Conservation (phyloP, 2,329 filamentous ascomycete species). For the Aspergillus sp. region DNA sequence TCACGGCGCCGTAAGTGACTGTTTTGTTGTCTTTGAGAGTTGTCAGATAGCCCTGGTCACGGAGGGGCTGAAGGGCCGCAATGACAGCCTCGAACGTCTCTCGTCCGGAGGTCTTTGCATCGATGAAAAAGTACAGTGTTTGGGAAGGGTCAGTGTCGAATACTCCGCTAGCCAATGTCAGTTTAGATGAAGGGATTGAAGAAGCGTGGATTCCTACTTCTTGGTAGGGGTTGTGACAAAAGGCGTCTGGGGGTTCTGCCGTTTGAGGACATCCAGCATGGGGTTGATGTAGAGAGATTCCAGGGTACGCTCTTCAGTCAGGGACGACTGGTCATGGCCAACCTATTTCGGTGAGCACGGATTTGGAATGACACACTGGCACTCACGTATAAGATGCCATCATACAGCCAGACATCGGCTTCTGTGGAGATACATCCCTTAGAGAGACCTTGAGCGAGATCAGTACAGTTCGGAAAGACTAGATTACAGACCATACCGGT, state of each 20-base stretch:
- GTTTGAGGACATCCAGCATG: constrained; percentile 54
- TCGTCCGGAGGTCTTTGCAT: constrained; percentile 58
- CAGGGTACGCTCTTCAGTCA: constrained; percentile 54
- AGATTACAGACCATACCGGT: constrained; percentile 40
- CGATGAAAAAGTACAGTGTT: constrained; percentile 64
- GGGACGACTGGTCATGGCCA: constrained; percentile 54
- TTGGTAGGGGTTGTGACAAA: constrained; percentile 50
- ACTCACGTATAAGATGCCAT: constrained; percentile 53
- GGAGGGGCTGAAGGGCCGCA: constrained; percentile 55
- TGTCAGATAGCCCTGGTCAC: constrained; percentile 52
- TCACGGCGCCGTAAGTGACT: constrained; percentile 52
- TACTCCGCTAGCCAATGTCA: constrained; percentile 45
- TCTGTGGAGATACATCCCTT: constrained; percentile 58
- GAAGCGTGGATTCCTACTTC: constrained; percentile 37
- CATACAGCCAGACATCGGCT: constrained; percentile 60
- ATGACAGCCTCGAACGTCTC: constrained; percentile 57
- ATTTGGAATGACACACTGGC: background rate
- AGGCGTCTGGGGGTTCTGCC: constrained; percentile 53
- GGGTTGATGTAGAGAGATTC: constrained; percentile 59
- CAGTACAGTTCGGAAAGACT: background rate
- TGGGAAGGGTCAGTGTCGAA: constrained; percentile 56
- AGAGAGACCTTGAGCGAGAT: constrained; percentile 44
- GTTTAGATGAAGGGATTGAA: background rate
- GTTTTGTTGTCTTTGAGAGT: constrained; percentile 47
- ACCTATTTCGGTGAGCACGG: constrained; percentile 36